phyloP scores from a whole-genome alignment of 176 grass and related monocot genomes.

The Leersia perrieri region DNA sequence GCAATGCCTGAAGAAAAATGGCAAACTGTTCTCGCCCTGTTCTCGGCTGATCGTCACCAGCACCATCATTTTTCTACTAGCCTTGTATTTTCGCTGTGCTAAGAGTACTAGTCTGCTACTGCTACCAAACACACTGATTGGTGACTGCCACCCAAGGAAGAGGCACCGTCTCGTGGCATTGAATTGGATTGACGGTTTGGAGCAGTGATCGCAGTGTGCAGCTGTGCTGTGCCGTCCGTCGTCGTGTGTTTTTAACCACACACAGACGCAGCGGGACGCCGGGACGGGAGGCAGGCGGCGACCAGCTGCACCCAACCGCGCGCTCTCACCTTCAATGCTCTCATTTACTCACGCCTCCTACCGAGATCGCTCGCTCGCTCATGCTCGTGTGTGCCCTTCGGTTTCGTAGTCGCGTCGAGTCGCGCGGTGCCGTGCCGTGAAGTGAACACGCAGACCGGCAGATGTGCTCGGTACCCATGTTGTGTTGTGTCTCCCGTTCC shows the following conservation, averaged over 20 bases:
- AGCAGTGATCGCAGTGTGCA: constrained; percentile 1
- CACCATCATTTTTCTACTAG: neutral
- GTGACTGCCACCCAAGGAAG: neutral
- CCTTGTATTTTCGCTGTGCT: neutral
- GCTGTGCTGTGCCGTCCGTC: neutral
- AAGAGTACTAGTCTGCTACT: neutral
- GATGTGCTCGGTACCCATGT: neutral
- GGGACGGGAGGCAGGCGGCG: constrained; percentile 13
- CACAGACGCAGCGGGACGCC: neutral
- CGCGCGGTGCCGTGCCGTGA: neutral
- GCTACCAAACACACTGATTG: neutral
- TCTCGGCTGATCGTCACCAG: neutral
- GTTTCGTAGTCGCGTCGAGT: neutral
- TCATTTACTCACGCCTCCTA: neutral
- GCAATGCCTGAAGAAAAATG: neutral
- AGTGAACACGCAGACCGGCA: neutral
- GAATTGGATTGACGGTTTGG: neutral
- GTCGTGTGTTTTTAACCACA: neutral
- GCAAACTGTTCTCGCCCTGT: neutral
- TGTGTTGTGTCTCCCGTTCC: neutral
- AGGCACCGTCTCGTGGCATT: neutral
- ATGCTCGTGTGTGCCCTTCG: neutral
- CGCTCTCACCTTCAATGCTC: neutral
- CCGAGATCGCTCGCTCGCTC: neutral
- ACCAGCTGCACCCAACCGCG: neutral